These are phyloP conservation scores for Ziziphus jujuba DNA, from an alignment of 306 rosid species.

Conservation along the genomic window DNA sequence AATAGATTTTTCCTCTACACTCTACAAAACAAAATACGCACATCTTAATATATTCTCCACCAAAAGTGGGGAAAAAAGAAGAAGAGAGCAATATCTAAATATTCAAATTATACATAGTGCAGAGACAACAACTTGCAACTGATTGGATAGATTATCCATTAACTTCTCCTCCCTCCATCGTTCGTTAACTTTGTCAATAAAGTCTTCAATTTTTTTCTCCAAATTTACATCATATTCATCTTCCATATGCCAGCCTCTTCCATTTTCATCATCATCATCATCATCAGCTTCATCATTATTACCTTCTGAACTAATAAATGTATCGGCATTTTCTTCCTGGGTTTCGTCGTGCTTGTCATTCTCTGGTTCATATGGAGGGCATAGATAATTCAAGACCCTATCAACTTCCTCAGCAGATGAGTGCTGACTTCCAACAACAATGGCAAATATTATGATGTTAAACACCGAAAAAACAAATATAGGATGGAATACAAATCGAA, in stretches of 20 bases:
- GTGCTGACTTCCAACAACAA: conserved; percentile 21
- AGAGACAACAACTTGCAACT: not conserved
- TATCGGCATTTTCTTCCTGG: conserved; percentile 20
- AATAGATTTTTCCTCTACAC: too few relatives aligned
- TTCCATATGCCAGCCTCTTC: not conserved
- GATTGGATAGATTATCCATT: conserved; percentile 6
- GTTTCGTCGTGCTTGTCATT: not conserved
- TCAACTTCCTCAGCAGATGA: conserved; percentile 23
- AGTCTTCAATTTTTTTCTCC: conserved; percentile 34
- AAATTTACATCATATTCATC: conserved; percentile 29
- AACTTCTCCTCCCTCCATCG: conserved; percentile 39
- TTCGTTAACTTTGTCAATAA: conserved; percentile 38
- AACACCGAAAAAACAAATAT: conserved; percentile 31
- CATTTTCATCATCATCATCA: conserved; percentile 6
- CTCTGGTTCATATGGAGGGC: conserved; percentile 11
- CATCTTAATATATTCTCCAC: too few relatives aligned
- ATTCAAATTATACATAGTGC: not conserved
- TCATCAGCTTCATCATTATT: conserved; percentile 16
- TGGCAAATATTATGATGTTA: conserved; percentile 30
- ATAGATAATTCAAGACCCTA: not conserved
- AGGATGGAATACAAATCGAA: conserved; percentile 21
- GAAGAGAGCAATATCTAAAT: too few relatives aligned
- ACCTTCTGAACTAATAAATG: conserved; percentile 1
- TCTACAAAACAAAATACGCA: too few relatives aligned
- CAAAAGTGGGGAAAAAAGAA: too few relatives aligned